Evolutionary conservation across 2,329 filamentous ascomycete species (phyloP).

Genomic region (Paraphaeosphaeria sporulosa): DNA sequence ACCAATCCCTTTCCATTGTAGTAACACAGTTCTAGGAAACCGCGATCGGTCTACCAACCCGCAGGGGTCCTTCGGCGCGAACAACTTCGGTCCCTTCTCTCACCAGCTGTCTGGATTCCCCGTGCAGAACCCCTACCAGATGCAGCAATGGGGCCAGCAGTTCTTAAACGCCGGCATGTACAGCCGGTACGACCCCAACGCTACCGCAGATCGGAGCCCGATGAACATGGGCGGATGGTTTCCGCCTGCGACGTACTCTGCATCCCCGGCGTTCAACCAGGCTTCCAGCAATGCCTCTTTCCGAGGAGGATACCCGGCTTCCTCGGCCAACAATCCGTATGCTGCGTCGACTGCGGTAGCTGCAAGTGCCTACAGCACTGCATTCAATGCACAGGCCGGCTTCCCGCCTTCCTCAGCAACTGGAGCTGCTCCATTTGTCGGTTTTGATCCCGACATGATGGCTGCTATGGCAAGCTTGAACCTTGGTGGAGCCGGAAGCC

Average conservation of each 20-base stretch:
- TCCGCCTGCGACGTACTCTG: constrained; percentile 35
- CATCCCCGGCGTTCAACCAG: constrained; percentile 32
- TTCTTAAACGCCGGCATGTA: constrained; percentile 32
- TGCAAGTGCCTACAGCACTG: background rate
- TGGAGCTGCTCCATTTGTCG: background rate
- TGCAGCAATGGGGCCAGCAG: constrained; percentile 36
- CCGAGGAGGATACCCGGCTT: constrained; percentile 30
- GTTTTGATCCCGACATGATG: constrained; percentile 5
- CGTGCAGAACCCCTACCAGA: constrained; percentile 33
- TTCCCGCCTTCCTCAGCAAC: constrained; percentile 17
- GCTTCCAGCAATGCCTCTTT: constrained; percentile 29
- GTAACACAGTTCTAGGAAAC: constrained; percentile 24
- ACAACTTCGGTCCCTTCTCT: constrained; percentile 40
- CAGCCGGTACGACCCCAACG: constrained; percentile 33
- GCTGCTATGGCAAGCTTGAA: constrained; percentile 7
- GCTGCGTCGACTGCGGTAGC: background rate
- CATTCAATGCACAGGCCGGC: background rate
- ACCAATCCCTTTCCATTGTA: background rate
- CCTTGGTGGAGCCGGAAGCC: background rate
- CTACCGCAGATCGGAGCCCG: constrained; percentile 35
- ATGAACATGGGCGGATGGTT: constrained; percentile 45
- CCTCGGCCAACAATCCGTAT: constrained; percentile 9
- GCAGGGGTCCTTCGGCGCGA: constrained; percentile 32
- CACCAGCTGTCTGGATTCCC: constrained; percentile 39
- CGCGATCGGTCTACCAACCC: constrained; percentile 24